Evolutionary conservation across 2,329 filamentous ascomycete species (phyloP), one percentile per base, ranked within the genome.

Genomic region (Decorospora gaudefroyi): DNA sequence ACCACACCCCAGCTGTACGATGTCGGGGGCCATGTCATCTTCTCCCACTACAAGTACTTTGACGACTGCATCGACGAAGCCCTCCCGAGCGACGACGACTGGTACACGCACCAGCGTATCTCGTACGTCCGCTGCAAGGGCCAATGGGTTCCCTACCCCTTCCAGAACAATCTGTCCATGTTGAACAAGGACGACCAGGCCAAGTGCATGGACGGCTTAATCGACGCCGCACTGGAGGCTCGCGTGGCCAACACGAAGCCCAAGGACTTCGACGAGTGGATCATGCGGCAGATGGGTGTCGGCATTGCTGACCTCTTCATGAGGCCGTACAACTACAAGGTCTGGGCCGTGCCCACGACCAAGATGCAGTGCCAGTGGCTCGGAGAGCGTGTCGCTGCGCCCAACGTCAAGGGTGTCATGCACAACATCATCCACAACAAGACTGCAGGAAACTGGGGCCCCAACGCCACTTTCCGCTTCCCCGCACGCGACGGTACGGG

Each of bases 31-130:
- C 91, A 96, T 76, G 91, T 96, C 76, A 96, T 96, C 78, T 96
- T 96, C 83, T 96, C 91, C 64, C 91, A 96, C 83, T 99, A 99
- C 87, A 96, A 96, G 79, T 99, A 99, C 84, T 99, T 99, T 73
- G 93, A 99, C 77, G 93, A 99, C 80, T 95, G 89, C 79, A 86
- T 99, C 71, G 83, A 97, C 73, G 93, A 99, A 81, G 93, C 93
- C 39, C 85, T 99, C 28, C 93, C 93, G 65, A 90, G 90, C 69
- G 84, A 90, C 47, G 86, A 89, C 48, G 93, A 99, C 78, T 99
- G 93, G 93, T 97, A 87, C 77, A 89, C 85, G 57, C 93, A 99
- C 79, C 87, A 99, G 81, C 91, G 93, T 71, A 93, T 99, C 76
- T 99, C 93, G 54, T 99, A 99, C 73, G 92, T 99, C 62, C 91